These are phyloP conservation scores for Colletotrichum spaethianum DNA, from an alignment of 2,329 filamentous ascomycete species.

Conservation along the genomic window DNA sequence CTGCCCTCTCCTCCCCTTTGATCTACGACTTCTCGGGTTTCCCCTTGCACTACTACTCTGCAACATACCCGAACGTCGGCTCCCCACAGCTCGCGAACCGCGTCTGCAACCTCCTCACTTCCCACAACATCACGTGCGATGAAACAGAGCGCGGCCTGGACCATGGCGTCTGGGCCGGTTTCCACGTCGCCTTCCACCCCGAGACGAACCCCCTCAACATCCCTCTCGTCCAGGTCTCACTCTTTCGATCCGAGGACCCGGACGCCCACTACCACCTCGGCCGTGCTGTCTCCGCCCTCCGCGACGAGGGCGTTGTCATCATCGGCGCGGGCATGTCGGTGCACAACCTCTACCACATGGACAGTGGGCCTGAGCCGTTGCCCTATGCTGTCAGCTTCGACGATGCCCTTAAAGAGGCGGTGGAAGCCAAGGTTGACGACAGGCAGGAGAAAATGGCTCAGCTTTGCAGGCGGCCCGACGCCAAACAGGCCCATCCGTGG, in stretches of 20 bases:
- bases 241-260: constrained; percentile 76
- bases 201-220: constrained; percentile 73
- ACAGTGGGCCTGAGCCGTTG: constrained; percentile 58
- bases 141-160: constrained; percentile 77
- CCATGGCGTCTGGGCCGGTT: constrained; percentile 82
- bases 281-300: constrained; percentile 73
- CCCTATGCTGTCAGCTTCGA: constrained; percentile 77
- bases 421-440: constrained; percentile 58
- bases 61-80: constrained; percentile 75
- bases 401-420: constrained; percentile 57
- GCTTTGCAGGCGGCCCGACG: constrained; percentile 58
- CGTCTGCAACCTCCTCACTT: constrained; percentile 68
- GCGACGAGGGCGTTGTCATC: constrained; percentile 77
- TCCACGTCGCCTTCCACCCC: constrained; percentile 74
- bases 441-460: constrained; percentile 58
- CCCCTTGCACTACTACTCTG: constrained; percentile 77
- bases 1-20: constrained; percentile 73
- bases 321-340: constrained; percentile 83
- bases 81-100: constrained; percentile 71
- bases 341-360: constrained; percentile 75
- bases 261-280: constrained; percentile 78
- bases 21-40: constrained; percentile 86
- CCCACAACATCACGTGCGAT: constrained; percentile 71
- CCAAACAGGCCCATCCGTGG: constrained; percentile 62
- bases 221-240: constrained; percentile 80